Evolutionary conservation across 2,329 filamentous ascomycete genomes (phyloP).

Genomic region (Juglanconis sp.): DNA sequence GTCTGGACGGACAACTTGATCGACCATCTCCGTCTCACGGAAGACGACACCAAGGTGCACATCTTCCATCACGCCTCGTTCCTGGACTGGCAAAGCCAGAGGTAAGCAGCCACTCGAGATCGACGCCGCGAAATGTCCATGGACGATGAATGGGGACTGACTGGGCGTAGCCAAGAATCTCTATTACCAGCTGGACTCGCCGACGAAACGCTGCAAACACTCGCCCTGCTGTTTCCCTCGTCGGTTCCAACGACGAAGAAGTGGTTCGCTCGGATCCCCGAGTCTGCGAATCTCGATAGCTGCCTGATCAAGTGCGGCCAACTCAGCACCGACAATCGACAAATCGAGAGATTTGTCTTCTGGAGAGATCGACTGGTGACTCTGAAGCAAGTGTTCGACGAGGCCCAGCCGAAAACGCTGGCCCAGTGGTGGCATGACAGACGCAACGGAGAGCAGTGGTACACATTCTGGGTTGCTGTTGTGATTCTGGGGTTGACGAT

Average conservation of each 20-base stretch:
- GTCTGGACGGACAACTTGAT: slow-evolving; percentile 37
- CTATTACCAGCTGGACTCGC: slow-evolving; percentile 30
- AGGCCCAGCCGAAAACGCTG: slow-evolving; percentile 32
- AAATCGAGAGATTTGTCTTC: slow-evolving; percentile 32
- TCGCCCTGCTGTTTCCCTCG: slow-evolving; percentile 35
- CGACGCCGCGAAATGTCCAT: background rate
- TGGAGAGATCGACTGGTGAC: slow-evolving; percentile 42
- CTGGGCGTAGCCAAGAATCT: slow-evolving; percentile 1
- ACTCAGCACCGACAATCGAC: slow-evolving; percentile 30
- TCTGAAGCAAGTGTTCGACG: slow-evolving; percentile 39
- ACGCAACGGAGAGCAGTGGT: slow-evolving; percentile 41
- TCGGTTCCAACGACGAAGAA: slow-evolving; percentile 19
- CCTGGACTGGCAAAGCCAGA: slow-evolving; percentile 26
- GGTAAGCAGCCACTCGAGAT: background rate
- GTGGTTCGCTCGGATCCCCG: slow-evolving; percentile 7
- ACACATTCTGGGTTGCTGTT: slow-evolving; percentile 44
- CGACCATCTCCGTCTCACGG: slow-evolving; percentile 37
- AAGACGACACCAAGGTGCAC: slow-evolving; percentile 35
- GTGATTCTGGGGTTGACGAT: slow-evolving; percentile 34
- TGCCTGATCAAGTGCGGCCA: slow-evolving; percentile 26
- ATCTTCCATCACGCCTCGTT: slow-evolving; percentile 41
- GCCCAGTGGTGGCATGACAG: slow-evolving; percentile 42
- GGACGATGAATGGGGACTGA: background rate
- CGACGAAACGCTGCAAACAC: slow-evolving; percentile 35
- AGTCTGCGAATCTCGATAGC: slow-evolving; percentile 28